Evolutionary conservation across 306 rosid genomes (phyloP).

Genomic region (Citrullus colocynthis): DNA sequence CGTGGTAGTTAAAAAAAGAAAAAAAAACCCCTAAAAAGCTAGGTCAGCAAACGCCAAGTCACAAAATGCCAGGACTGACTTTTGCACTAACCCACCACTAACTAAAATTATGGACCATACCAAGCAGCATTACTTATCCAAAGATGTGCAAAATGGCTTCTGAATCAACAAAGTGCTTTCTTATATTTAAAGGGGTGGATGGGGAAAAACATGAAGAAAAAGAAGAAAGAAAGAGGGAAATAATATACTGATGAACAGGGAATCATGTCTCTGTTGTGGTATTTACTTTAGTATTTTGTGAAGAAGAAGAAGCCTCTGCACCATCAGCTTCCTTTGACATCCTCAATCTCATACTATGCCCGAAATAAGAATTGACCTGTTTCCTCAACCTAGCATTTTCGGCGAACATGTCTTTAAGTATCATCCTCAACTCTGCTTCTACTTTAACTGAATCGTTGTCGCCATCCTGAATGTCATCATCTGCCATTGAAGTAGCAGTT

Average conservation of each 20-base stretch:
- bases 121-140: slow-evolving; percentile 6
- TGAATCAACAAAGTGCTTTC: neutral
- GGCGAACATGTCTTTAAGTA: slow-evolving; percentile 41
- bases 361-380: slow-evolving; percentile 46
- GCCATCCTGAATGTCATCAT: slow-evolving; percentile 19
- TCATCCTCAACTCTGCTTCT: slow-evolving; percentile 55
- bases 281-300: slow-evolving; percentile 23
- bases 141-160: slow-evolving; percentile 12
- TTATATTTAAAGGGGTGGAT: neutral
- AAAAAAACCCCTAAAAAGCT: neutral
- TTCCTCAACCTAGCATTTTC: slow-evolving; percentile 77
- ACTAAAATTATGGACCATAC: neutral
- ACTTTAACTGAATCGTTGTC: slow-evolving; percentile 10
- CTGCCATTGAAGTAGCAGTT: slow-evolving; percentile 22
- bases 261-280: slow-evolving; percentile 23
- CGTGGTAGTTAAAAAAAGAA: neutral
- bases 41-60: neutral
- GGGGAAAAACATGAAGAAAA: neutral
- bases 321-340: slow-evolving; percentile 26
- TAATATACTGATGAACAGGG: slow-evolving; percentile 10
- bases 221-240: neutral
- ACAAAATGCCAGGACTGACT: neutral
- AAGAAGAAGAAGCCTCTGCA: slow-evolving; percentile 21
- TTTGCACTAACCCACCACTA: neutral
- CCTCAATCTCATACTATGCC: slow-evolving; percentile 32